Evolutionary conservation across 106 monocot species (phyloP), one percentile per base, ranked within the genome.

Genomic region (Chionographis japonica): DNA sequence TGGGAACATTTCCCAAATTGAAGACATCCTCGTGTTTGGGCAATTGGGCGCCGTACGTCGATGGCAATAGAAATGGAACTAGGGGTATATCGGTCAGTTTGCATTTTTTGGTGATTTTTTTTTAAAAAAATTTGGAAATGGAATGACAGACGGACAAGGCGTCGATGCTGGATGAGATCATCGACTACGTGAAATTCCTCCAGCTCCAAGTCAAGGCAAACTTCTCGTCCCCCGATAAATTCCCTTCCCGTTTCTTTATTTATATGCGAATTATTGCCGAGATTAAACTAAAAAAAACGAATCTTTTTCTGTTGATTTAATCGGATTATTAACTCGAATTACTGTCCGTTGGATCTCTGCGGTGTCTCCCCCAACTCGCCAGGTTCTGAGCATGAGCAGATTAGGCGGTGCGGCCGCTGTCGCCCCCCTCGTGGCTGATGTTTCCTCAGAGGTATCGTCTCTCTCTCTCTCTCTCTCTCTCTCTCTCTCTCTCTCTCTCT

Each of bases 141-240:
- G 65, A 56, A 66, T 64, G 52, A 62, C 90, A 94, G 94, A 94
- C 94, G 40, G 94, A 94, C 83, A 94, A 94, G 76, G 94, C 94
- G 37, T 94, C 94, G 56, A 94, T 90, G 94, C 88, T 94, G 71
- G 94, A 94, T 80, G 94, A 94, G 90, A 94, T 94, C 60, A 94
- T 94, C 78, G 94, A 94, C 71, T 94, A 94, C 75, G 94, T 94
- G 19, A 94, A 94, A 66, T 94, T 94, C 83, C 81, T 94, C 41
- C 94, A 94, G 71, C 88, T 94, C 60, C 94, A 94, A 85, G 90
- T 94, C 83, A 94, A 94, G 87, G 94, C 75, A 71, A 76, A 37
- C 14, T 27, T 9, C 63, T 58, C 54, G 15, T 27, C 61, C 7
- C 68, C 41, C 62, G 27, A 39, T 12, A 56, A 50, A 76, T 69